Base-by-base conservation (phyloP, 805 yeast species). In the Jamesozyma piceae region DNA sequence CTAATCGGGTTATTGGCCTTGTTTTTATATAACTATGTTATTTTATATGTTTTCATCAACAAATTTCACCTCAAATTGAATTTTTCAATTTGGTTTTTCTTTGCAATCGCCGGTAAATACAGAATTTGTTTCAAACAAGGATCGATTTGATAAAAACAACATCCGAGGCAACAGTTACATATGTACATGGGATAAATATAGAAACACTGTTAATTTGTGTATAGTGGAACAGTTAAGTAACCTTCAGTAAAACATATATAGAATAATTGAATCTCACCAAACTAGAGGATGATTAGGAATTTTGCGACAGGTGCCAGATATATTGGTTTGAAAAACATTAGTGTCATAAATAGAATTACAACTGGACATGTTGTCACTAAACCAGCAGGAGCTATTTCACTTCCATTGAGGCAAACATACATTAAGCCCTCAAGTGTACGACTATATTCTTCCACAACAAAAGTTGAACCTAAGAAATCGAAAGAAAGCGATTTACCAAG, bases 401-500 rank as follows among this genome's bases (percentile, higher is more conserved):
- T 24, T 24, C 28, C 28, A 24, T 24, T 24, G 6, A n/a, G 30
- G 6, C 14, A 22, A 26, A 4, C 32, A 26, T 13, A 14, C 14
- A 21, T n/a, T 6, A n/a, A n/a, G 19, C 5, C 8, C 22, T 15
- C 22, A 34, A 9, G 15, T 17, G 26, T 28, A n/a, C 17, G 40
- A 28, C 19, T 9, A 20, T 19, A 37, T n/a, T 5, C 28, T 20
- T 35, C 38, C 21, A 29, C 27, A 4, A 20, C 14, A 5, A n/a
- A 11, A 6, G 29, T 27, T 9, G 14, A 31, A 6, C 17, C 6
- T 5, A 39, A 33, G 17, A 18, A 27, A 1, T 15, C 18, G 3
- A 39, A 35, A n/a, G 40, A 38, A 6, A n/a, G n/a, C n/a, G 43
- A 46, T 8, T 32, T 62, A 1, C 69, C 73, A 14, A 66, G 68